phyloP scores from a whole-genome alignment of 2,329 filamentous ascomycete genomes.

The Fusarium tuaranense region DNA sequence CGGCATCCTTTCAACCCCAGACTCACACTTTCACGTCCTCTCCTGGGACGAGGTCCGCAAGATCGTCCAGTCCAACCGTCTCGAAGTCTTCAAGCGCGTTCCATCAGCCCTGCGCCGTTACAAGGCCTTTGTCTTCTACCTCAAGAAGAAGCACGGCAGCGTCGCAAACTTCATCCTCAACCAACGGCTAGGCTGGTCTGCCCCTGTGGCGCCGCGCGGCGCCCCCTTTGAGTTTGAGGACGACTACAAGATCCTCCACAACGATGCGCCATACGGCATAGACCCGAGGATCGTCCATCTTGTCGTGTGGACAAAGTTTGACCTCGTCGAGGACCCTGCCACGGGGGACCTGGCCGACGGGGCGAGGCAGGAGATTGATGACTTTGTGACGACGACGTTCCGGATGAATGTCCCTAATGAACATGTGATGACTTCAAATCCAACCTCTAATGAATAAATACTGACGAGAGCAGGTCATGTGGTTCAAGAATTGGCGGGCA shows the following conservation, averaged over 20 bases:
- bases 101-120: slow-evolving; percentile 86
- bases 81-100: slow-evolving; percentile 80
- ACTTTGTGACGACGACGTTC: slow-evolving; percentile 78
- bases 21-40: slow-evolving; percentile 71
- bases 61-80: slow-evolving; percentile 73
- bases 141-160: slow-evolving; percentile 77
- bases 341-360: slow-evolving; percentile 75
- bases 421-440: slow-evolving; percentile 58
- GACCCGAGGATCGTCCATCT: slow-evolving; percentile 83
- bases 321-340: slow-evolving; percentile 74
- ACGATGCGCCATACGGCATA: slow-evolving; percentile 96
- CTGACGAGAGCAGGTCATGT: slow-evolving; percentile 48
- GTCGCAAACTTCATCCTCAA: slow-evolving; percentile 81
- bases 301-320: slow-evolving; percentile 94
- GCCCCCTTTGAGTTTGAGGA: slow-evolving; percentile 58
- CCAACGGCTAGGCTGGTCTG: slow-evolving; percentile 76
- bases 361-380: slow-evolving; percentile 74
- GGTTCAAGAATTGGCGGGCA: slow-evolving; percentile 82
- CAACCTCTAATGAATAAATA: not conserved
- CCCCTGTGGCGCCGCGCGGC: slow-evolving; percentile 51
- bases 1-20: slow-evolving; percentile 76
- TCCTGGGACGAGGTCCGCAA: slow-evolving; percentile 77
- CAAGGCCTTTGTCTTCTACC: slow-evolving; percentile 72
- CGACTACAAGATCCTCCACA: slow-evolving; percentile 81
- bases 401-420: slow-evolving; percentile 61